These are phyloP conservation scores for Mallotus nudiflorus DNA, from an alignment of 345 rosid species.

Conservation along the genomic window DNA sequence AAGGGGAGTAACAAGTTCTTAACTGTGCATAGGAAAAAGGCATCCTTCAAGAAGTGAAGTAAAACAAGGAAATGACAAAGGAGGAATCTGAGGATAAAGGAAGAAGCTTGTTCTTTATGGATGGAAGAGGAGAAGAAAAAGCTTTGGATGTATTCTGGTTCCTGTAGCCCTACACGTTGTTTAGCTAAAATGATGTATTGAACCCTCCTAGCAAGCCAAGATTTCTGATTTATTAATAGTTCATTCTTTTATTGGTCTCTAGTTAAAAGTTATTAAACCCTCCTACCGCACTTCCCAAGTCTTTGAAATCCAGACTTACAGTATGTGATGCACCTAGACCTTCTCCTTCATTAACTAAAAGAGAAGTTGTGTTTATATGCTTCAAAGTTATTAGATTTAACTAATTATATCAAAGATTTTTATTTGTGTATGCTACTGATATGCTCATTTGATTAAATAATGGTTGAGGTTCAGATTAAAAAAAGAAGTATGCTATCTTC, in stretches of 20 bases:
- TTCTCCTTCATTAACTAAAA: too few relatives aligned
- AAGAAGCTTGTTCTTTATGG: conserved; percentile 30
- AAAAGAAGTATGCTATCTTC: too few relatives aligned
- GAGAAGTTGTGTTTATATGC: too few relatives aligned
- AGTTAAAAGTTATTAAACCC: conserved; percentile 15
- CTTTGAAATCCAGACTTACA: too few relatives aligned
- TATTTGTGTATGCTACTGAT: too few relatives aligned
- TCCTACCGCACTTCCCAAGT: too few relatives aligned
- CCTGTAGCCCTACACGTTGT: conserved; percentile 84
- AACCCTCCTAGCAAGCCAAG: not conserved
- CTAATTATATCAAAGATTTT: too few relatives aligned
- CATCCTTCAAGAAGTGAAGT: conserved; percentile 55
- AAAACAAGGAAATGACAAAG: conserved; percentile 38
- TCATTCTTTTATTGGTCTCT: conserved; percentile 1
- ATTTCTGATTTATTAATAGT: conserved; percentile 4
- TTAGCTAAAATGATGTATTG: conserved; percentile 30
- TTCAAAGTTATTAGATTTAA: too few relatives aligned
- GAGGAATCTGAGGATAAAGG: conserved; percentile 40
- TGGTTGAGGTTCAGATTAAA: too few relatives aligned
- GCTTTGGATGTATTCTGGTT: conserved; percentile 84
- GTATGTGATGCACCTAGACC: too few relatives aligned
- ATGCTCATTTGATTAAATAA: too few relatives aligned
- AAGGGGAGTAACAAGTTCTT: too few relatives aligned
- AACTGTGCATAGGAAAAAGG: conserved; percentile 47
- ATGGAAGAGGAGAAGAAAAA: conserved; percentile 53